Conservation (phyloP, 805 yeast species). For the Tetrapisispora arboricola region DNA sequence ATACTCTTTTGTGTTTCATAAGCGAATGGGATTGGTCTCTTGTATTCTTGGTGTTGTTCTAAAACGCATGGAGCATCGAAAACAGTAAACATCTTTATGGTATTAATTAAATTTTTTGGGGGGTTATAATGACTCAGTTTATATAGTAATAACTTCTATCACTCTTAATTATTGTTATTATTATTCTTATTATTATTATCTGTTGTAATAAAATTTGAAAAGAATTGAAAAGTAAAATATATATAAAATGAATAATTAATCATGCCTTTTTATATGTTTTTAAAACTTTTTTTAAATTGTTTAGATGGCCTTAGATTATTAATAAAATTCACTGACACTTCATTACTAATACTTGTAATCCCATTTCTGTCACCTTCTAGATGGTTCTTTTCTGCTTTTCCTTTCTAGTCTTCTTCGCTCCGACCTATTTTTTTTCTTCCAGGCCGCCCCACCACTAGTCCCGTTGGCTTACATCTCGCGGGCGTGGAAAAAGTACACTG, state of each 20-base stretch:
- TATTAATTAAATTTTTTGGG: neutral
- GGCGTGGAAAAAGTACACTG: too few relatives aligned
- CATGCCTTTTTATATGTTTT: conserved; percentile 1
- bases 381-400: neutral
- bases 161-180: conserved; percentile 1
- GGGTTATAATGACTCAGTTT: neutral
- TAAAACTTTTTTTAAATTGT: too few relatives aligned
- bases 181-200: neutral
- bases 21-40: neutral
- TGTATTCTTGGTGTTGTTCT: conserved; percentile 2
- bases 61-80: conserved; percentile 20
- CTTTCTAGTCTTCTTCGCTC: too few relatives aligned
- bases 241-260: too few relatives aligned
- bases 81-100: conserved; percentile 11
- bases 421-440: neutral
- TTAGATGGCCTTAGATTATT: neutral
- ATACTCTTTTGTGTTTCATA: conserved; percentile 11
- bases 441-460: neutral
- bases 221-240: neutral
- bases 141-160: neutral
- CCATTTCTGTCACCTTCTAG: conserved; percentile 2
- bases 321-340: conserved; percentile 1
- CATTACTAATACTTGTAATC: neutral
- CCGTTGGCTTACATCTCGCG: neutral
- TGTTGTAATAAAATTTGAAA: neutral